Evolutionary conservation across 768 basidiomycete genomes (phyloP), one percentile per base, ranked within the genome.

Genomic region (Filobasidium floriforme): DNA sequence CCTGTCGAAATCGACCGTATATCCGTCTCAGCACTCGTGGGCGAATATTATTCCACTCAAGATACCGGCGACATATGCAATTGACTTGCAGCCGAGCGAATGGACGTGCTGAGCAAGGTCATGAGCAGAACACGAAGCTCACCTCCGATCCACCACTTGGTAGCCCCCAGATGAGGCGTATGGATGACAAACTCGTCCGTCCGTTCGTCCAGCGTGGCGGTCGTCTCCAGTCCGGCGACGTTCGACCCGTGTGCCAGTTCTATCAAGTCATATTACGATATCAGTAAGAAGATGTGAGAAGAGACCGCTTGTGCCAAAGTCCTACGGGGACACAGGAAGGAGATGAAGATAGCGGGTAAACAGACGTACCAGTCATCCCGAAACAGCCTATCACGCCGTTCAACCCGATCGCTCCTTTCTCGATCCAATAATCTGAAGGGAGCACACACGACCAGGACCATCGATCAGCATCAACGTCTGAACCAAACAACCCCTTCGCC

Each of bases 91-190:
- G 32, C 4, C 32, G 32, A 37, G 32, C 32, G 32, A 9, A 37
- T 9, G 32, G 9, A 37, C 3, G n/a, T 5, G 32, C 2, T 2
- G 19, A n/a, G 7, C 28, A 2, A 26, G 28, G 32, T 9, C 3
- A 37, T 3, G 32, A 37, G 9, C 32, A 3, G 32, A 37, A 9
- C 3, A 3, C 3, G 32, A 37, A 9, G n/a, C 69, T 28, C 61
- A 62, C 80, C 80, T 44, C 81, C 81, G 68, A 81, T 81, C 81
- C 81, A 81, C 80, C 81, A 81, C 68, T 81, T 81, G 12, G 81
- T 81, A 6, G 81, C 81, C 1, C 74, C 74, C 37, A 81, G 69
- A 66, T 75, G 75, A 28, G 81, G 81, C 9, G 81, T 81, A 66
- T 81, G 80, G 29, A 81, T 79, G 52, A 81, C 69, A 61, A 81